Percentiles rank a stretch among this genome's conserved stretches.
Conservation (phyloP, 352 stramenopile genomes). For the Phytophthora cajani region DNA sequence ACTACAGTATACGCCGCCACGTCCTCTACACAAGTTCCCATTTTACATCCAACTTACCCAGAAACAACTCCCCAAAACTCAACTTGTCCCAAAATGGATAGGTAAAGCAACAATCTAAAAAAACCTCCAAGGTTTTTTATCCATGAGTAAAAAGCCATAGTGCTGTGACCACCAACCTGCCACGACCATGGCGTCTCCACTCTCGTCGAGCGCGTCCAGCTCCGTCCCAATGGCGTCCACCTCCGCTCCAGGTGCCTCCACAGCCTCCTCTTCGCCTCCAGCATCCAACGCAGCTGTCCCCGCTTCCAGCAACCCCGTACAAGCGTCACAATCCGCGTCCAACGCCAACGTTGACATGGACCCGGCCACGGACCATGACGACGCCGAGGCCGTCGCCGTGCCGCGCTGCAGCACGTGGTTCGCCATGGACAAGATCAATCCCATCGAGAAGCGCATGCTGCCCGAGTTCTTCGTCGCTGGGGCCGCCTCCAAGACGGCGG, state of each 20-base stretch:
- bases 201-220: slow-evolving; percentile 1
- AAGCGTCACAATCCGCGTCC: slow-evolving; percentile 9
- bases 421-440: slow-evolving; percentile 75
- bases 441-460: slow-evolving; percentile 84
- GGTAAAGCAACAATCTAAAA: no score
- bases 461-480: slow-evolving; percentile 74
- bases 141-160: neutral
- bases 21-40: no score
- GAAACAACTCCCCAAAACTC: no score
- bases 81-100: no score
- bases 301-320: neutral
- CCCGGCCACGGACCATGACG: slow-evolving; percentile 30
- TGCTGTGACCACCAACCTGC: neutral
- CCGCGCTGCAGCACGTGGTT: slow-evolving; percentile 84
- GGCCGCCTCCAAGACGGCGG: slow-evolving; percentile 39
- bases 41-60: no score
- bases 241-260: neutral
- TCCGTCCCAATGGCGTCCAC: neutral
- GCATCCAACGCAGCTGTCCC: neutral
- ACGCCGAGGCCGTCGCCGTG: slow-evolving; percentile 50
- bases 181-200: slow-evolving; percentile 11
- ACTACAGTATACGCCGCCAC: no score
- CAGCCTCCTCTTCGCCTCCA: neutral
- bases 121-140: no score
- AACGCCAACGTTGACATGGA: slow-evolving; percentile 11